These are phyloP conservation scores for Rosa chinensis DNA, from an alignment of 306 rosid species.

Conservation along the genomic window DNA sequence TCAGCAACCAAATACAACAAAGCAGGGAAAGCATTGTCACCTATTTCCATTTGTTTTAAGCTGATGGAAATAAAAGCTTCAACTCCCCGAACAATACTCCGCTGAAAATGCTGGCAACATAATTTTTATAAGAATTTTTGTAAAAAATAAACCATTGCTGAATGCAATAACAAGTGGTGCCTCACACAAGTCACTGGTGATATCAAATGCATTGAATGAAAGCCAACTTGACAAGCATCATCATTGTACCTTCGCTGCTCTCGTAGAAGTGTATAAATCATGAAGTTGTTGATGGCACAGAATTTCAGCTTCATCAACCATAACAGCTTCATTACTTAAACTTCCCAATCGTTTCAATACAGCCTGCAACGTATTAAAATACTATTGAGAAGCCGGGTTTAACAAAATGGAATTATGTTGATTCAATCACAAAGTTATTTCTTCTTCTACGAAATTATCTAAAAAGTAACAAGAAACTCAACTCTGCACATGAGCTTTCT, in stretches of 20 bases:
- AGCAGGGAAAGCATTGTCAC: slow-evolving; percentile 38
- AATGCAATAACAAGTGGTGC: slow-evolving; percentile 6
- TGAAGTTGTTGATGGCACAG: slow-evolving; percentile 74
- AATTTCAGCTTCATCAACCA: slow-evolving; percentile 72
- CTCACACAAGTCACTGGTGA: slow-evolving; percentile 3
- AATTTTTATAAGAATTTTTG: slow-evolving; percentile 23
- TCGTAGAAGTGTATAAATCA: slow-evolving; percentile 72
- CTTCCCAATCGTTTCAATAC: slow-evolving; percentile 78
- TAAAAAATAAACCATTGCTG: slow-evolving; percentile 8
- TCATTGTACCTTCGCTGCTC: slow-evolving; percentile 66
- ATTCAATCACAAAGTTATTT: background rate
- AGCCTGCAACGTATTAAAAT: slow-evolving; percentile 52
- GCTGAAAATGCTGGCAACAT: slow-evolving; percentile 73
- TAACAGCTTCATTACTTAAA: slow-evolving; percentile 57
- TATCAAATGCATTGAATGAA: background rate
- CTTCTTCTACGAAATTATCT: background rate
- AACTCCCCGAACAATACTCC: slow-evolving; percentile 75
- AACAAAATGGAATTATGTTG: background rate
- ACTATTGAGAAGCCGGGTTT: background rate
- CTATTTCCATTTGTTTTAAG: slow-evolving; percentile 84
- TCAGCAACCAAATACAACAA: slow-evolving; percentile 26
- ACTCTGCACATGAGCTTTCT: background rate
- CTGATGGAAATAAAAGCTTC: slow-evolving; percentile 67
- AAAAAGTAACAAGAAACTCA: background rate
- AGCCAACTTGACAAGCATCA: slow-evolving; percentile 4